Conservation (phyloP, 257 asterid species). For the Lycium barbarum region DNA sequence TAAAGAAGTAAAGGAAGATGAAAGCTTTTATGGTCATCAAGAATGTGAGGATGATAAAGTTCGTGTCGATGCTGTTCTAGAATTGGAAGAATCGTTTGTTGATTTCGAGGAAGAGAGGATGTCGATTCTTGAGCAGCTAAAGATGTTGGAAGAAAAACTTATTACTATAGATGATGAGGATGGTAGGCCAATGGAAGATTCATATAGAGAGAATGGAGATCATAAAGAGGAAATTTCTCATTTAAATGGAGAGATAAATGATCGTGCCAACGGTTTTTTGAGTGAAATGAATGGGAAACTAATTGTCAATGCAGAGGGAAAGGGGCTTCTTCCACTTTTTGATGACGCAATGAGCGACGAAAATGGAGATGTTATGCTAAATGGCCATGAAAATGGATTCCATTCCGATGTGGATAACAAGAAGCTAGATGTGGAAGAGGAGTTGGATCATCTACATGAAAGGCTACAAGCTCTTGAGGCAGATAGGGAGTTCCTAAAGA, state of each 20-base stretch:
- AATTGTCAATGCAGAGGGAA: slow-evolving; percentile 54
- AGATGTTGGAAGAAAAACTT: slow-evolving; percentile 84
- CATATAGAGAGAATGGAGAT: slow-evolving; percentile 43
- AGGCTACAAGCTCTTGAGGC: slow-evolving; percentile 96
- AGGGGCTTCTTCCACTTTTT: slow-evolving; percentile 87
- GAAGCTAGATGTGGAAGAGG: slow-evolving; percentile 75
- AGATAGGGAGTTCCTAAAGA: slow-evolving; percentile 88
- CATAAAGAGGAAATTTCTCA: slow-evolving; percentile 33
- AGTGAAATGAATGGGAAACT: slow-evolving; percentile 57
- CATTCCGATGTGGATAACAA: slow-evolving; percentile 50
- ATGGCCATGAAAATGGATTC: slow-evolving; percentile 44
- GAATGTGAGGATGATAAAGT: slow-evolving; percentile 53
- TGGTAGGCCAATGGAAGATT: slow-evolving; percentile 41
- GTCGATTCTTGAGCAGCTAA: slow-evolving; percentile 86
- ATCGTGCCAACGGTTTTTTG: slow-evolving; percentile 55
- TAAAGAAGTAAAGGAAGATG: slow-evolving; percentile 73
- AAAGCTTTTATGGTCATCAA: slow-evolving; percentile 45
- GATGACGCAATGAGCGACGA: slow-evolving; percentile 77
- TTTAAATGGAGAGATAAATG: slow-evolving; percentile 12
- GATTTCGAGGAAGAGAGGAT: slow-evolving; percentile 91
- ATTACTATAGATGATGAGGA: slow-evolving; percentile 66
- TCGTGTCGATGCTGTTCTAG: slow-evolving; percentile 64
- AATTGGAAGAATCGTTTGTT: slow-evolving; percentile 80
- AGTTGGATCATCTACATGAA: slow-evolving; percentile 84
- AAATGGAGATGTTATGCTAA: slow-evolving; percentile 43